Evolutionary conservation across 140 eudicot species (phyloP).

Genomic region (Bidens hawaiensis): DNA sequence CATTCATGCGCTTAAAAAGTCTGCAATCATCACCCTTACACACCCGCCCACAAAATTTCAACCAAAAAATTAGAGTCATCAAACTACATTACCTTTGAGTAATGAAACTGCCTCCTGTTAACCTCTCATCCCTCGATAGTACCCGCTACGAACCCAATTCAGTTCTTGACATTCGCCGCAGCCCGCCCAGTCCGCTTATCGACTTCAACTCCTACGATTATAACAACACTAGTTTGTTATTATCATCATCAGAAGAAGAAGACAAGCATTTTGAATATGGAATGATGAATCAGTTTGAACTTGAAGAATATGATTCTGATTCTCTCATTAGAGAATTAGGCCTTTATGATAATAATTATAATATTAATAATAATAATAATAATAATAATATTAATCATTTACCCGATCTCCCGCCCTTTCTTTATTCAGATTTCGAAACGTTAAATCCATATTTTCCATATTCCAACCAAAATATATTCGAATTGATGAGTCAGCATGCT

Average conservation of each 20-base stretch:
- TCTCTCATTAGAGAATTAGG: slow-evolving; percentile 70
- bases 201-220: slow-evolving; percentile 5
- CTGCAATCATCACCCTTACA: slow-evolving; percentile 19
- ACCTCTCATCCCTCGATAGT: neutral
- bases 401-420: slow-evolving; percentile 26
- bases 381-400: slow-evolving; percentile 18
- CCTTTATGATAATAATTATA: slow-evolving; percentile 47
- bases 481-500: slow-evolving; percentile 19
- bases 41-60: neutral
- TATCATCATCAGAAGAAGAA: neutral
- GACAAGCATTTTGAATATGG: slow-evolving; percentile 30
- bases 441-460: slow-evolving; percentile 9
- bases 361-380: slow-evolving; percentile 63
- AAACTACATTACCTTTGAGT: slow-evolving; percentile 8
- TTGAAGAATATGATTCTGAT: slow-evolving; percentile 59
- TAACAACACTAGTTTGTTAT: neutral
- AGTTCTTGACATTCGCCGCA: slow-evolving; percentile 26
- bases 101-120: slow-evolving; percentile 23
- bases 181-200: slow-evolving; percentile 21
- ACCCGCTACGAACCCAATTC: slow-evolving; percentile 30
- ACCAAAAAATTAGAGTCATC: neutral
- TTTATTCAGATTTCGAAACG: slow-evolving; percentile 19
- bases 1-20: slow-evolving; percentile 23
- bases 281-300: slow-evolving; percentile 43
- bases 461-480: slow-evolving; percentile 19